Evolutionary conservation across 352 stramenopile genomes (phyloP).

Genomic region (Nothophytophthora sp.): DNA sequence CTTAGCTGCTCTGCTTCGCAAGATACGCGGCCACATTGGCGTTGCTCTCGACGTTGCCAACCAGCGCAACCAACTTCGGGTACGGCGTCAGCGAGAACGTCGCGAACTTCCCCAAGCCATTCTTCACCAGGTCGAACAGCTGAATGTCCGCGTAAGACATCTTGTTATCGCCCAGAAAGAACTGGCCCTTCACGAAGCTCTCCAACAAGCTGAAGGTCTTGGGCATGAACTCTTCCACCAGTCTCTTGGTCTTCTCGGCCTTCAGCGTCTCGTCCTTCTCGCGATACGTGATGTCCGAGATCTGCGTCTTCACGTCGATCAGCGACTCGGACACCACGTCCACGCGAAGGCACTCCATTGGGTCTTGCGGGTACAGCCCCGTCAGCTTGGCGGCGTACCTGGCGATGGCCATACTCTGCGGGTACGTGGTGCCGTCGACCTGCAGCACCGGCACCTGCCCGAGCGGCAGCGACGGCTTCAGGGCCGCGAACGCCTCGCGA

Average conservation of each 20-base stretch:
- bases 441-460: constrained; percentile 53
- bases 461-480: constrained; percentile 47
- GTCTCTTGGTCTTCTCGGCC: constrained; percentile 33
- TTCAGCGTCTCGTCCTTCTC: constrained; percentile 34
- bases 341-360: constrained; percentile 35
- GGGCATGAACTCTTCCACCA: constrained; percentile 26
- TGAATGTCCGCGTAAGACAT: constrained; percentile 38
- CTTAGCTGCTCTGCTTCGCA: no score
- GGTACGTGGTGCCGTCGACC: constrained; percentile 43
- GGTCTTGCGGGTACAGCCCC: constrained; percentile 50
- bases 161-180: constrained; percentile 40
- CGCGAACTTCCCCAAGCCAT: constrained; percentile 23
- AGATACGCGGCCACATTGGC: no score
- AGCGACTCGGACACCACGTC: constrained; percentile 48
- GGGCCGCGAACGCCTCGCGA: constrained; percentile 17
- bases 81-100: constrained; percentile 28
- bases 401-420: constrained; percentile 58
- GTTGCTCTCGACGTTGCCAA: no score
- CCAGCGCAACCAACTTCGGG: constrained; percentile 37
- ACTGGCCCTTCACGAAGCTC: constrained; percentile 31
- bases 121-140: constrained; percentile 44
- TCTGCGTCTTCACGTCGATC: constrained; percentile 19
- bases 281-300: constrained; percentile 33
- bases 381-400: constrained; percentile 51
- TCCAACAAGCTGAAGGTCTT: constrained; percentile 25